A percentile compares a stretch with the other conserved stretches of the same genome.
These are phyloP conservation scores for Talaromyces islandicus DNA, from an alignment of 2,329 filamentous ascomycete species.

Conservation along the genomic window DNA sequence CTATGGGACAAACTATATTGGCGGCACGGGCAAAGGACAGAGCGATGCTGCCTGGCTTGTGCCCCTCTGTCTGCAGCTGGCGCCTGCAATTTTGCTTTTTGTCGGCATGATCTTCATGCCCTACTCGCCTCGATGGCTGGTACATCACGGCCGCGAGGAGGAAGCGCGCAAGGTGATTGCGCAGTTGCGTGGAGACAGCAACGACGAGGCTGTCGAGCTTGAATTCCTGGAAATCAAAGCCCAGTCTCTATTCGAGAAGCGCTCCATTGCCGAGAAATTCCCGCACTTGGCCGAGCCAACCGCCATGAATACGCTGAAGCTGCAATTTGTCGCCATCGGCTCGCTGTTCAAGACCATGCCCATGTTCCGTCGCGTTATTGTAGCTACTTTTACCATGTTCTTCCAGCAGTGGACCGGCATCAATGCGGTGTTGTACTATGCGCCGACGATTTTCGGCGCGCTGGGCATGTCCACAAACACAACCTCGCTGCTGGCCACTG, in stretches of 20 bases:
- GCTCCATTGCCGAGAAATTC: constrained; percentile 60
- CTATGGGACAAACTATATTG: constrained; percentile 54
- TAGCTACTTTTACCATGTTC: constrained; percentile 42
- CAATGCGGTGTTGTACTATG: constrained; percentile 38
- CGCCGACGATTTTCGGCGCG: constrained; percentile 23
- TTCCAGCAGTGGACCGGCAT: constrained; percentile 48
- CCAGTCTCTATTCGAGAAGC: constrained; percentile 71
- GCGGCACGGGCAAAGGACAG: constrained; percentile 53
- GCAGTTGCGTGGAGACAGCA: constrained; percentile 57
- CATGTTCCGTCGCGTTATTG: constrained; percentile 44
- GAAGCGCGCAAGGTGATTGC: constrained; percentile 62
- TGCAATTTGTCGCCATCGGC: constrained; percentile 48
- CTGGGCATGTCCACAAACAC: constrained; percentile 23
- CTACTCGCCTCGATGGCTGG: constrained; percentile 69
- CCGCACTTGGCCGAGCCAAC: constrained; percentile 58
- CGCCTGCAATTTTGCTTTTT: constrained; percentile 60
- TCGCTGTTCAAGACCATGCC: constrained; percentile 25
- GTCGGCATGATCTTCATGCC: constrained; percentile 76
- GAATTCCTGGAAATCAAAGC: constrained; percentile 83
- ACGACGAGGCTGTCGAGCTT: constrained; percentile 58
- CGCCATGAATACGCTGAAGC: constrained; percentile 58
- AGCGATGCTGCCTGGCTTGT: constrained; percentile 51
- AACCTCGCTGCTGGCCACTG: constrained; percentile 21
- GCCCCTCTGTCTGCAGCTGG: constrained; percentile 48
- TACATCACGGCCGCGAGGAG: constrained; percentile 62